A percentile compares a stretch with the other conserved stretches of the same genome.
phyloP scores from a whole-genome alignment of 2,329 filamentous ascomycete species.

The Metarhizium anisopliae region DNA sequence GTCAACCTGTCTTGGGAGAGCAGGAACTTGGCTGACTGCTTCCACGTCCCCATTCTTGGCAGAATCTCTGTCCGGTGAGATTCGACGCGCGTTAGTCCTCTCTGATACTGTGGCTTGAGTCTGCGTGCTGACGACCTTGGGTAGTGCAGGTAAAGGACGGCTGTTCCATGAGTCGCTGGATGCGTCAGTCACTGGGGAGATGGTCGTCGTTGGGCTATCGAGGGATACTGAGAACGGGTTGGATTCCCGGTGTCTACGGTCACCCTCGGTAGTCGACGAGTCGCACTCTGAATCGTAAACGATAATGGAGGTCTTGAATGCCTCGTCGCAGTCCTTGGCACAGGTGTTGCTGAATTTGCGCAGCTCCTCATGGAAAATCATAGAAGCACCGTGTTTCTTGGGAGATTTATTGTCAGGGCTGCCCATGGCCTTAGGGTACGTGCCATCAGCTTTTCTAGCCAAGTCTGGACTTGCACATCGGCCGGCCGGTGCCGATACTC shows the following conservation, averaged over 20 bases:
- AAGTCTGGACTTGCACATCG: slow-evolving; percentile 22
- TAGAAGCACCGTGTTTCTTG: slow-evolving; percentile 17
- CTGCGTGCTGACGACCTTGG: slow-evolving; percentile 19
- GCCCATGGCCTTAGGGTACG: slow-evolving; percentile 16
- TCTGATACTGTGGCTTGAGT: slow-evolving; percentile 11
- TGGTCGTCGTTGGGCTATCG: slow-evolving; percentile 19
- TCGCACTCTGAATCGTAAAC: slow-evolving; percentile 25
- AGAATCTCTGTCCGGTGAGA: slow-evolving; percentile 16
- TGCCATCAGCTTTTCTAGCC: slow-evolving; percentile 14
- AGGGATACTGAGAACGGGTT: slow-evolving; percentile 35
- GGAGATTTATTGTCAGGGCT: slow-evolving; percentile 7
- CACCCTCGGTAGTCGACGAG: slow-evolving; percentile 22
- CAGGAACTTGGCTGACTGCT: slow-evolving; percentile 19
- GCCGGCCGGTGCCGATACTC: slow-evolving; percentile 9
- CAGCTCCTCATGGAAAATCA: slow-evolving; percentile 60
- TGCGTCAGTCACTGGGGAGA: slow-evolving; percentile 19
- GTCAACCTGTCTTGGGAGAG: slow-evolving; percentile 26
- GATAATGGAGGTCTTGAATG: slow-evolving; percentile 64
- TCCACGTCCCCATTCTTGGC: slow-evolving; percentile 12
- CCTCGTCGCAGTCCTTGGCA: slow-evolving; percentile 84
- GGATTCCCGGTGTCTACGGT: slow-evolving; percentile 23
- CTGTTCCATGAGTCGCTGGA: slow-evolving; percentile 32
- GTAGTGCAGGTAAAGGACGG: slow-evolving; percentile 43
- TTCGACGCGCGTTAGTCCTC: slow-evolving; percentile 13
- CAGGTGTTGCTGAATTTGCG: slow-evolving; percentile 77